A percentile compares a stretch with the other conserved stretches of the same genome.
These are phyloP conservation scores for Xylariomycetidae sp. DNA, from an alignment of 2,329 filamentous ascomycete species.

Conservation along the genomic window DNA sequence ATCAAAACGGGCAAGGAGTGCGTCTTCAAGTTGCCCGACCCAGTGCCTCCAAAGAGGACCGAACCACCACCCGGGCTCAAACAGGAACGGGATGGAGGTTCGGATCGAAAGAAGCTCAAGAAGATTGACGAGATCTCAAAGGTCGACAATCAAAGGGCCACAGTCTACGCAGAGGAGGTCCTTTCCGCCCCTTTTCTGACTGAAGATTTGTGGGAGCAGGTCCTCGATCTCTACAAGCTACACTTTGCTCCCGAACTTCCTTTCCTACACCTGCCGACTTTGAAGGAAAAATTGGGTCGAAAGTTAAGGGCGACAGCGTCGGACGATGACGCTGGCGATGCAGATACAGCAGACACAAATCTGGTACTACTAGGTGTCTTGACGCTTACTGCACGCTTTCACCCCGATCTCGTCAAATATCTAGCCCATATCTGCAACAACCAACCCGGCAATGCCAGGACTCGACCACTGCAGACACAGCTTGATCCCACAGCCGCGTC, in stretches of 20 bases:
- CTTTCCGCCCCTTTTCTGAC: slow-evolving; percentile 60
- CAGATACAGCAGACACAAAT: no score
- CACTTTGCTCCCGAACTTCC: slow-evolving; percentile 70
- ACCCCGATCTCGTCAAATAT: slow-evolving; percentile 54
- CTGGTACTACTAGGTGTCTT: slow-evolving; percentile 62
- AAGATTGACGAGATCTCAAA: slow-evolving; percentile 39
- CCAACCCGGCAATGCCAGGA: slow-evolving; percentile 29
- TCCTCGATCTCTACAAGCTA: slow-evolving; percentile 65
- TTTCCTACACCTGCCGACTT: slow-evolving; percentile 63
- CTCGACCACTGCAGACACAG: slow-evolving; percentile 29
- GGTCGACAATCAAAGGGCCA: slow-evolving; percentile 31
- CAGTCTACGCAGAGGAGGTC: slow-evolving; percentile 49
- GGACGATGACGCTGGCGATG: slow-evolving; percentile 34
- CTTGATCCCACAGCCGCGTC: slow-evolving; percentile 53
- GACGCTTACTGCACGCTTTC: slow-evolving; percentile 65
- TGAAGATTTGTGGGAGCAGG: slow-evolving; percentile 60
- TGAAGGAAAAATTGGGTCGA: slow-evolving; percentile 48
- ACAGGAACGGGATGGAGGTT: slow-evolving; percentile 36
- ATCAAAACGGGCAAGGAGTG: slow-evolving; percentile 68
- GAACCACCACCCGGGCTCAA: slow-evolving; percentile 33
- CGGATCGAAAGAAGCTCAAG: slow-evolving; percentile 46
- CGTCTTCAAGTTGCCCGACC: slow-evolving; percentile 55
- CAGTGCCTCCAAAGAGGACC: slow-evolving; percentile 37
- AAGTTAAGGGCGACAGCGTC: slow-evolving; percentile 32
- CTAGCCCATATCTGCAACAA: slow-evolving; percentile 36